phyloP scores from a whole-genome alignment of 108 stramenopile genomes.

The Schizochytrium sp. region DNA sequence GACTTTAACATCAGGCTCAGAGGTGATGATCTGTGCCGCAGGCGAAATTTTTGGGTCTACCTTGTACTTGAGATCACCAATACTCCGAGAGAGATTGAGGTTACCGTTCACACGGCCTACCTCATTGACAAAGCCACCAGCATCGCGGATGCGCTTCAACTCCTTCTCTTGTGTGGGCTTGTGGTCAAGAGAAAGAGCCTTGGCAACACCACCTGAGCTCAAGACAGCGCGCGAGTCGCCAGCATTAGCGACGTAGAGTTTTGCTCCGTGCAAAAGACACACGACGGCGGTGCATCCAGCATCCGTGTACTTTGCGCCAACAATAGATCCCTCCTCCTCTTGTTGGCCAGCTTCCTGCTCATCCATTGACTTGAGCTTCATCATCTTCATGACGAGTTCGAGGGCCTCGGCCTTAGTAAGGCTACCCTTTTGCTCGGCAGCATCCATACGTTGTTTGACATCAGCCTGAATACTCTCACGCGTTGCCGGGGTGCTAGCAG shows the following conservation, averaged over 20 bases:
- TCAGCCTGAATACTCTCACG: slow-evolving; percentile 50
- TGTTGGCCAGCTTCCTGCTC: slow-evolving; percentile 3
- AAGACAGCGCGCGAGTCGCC: slow-evolving; percentile 93
- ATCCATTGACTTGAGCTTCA: slow-evolving; percentile 63
- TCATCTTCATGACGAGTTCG: slow-evolving; percentile 64
- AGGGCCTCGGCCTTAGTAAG: slow-evolving; percentile 66
- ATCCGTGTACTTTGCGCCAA: slow-evolving; percentile 43
- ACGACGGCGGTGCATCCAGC: slow-evolving; percentile 89
- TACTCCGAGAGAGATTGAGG: slow-evolving; percentile 90
- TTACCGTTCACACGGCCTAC: slow-evolving; percentile 95
- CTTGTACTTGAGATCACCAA: slow-evolving; percentile 88
- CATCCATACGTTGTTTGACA: background rate
- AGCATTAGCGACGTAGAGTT: slow-evolving; percentile 88
- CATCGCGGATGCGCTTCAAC: slow-evolving; percentile 20
- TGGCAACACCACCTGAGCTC: slow-evolving; percentile 79
- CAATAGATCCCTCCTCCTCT: background rate
- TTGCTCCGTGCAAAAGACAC: slow-evolving; percentile 76
- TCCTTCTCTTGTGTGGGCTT: slow-evolving; percentile 78
- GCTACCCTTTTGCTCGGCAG: slow-evolving; percentile 11
- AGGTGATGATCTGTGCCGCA: slow-evolving; percentile 73
- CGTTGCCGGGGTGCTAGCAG: background rate
- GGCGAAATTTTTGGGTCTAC: slow-evolving; percentile 54
- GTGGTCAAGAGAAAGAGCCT: slow-evolving; percentile 86
- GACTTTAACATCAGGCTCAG: slow-evolving; percentile 71
- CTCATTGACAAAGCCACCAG: slow-evolving; percentile 74